Percentiles rank a stretch among this genome's conserved stretches.
Conservation (phyloP, 2,329 filamentous ascomycete species). For the Pseudocercospora eumusae region DNA sequence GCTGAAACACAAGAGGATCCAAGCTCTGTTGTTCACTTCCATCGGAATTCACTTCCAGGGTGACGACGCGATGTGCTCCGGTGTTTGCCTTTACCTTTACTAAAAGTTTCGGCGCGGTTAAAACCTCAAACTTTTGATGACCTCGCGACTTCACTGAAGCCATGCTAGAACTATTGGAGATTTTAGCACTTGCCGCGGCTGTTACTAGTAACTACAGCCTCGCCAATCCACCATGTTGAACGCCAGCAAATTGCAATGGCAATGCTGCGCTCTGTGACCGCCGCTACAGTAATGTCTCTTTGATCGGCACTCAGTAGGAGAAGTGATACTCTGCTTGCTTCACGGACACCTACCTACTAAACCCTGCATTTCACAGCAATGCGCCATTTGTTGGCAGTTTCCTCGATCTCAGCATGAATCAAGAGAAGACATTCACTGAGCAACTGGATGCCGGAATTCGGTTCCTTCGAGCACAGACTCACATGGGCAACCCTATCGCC, state of each 20-base stretch:
- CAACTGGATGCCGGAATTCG: slow-evolving; percentile 65
- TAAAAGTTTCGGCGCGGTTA: background rate
- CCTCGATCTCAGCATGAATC: slow-evolving; percentile 48
- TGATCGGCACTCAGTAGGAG: slow-evolving; percentile 57
- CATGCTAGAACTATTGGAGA: background rate
- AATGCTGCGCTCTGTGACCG: slow-evolving; percentile 57
- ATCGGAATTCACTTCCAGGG: background rate
- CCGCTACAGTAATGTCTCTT: slow-evolving; percentile 63
- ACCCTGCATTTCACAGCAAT: slow-evolving; percentile 44
- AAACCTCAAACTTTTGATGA: too few relatives aligned
- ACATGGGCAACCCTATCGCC: slow-evolving; percentile 47
- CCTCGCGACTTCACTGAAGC: background rate
- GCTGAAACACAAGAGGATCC: background rate
- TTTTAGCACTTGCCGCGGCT: background rate
- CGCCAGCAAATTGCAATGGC: slow-evolving; percentile 56
- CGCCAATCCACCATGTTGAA: background rate
- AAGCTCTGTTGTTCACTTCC: background rate
- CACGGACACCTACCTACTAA: slow-evolving; percentile 56
- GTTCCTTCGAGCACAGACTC: slow-evolving; percentile 65
- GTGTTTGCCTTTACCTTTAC: background rate
- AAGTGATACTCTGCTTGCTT: slow-evolving; percentile 49
- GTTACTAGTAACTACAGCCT: slow-evolving; percentile 1
- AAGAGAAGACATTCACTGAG: slow-evolving; percentile 58
- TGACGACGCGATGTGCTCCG: background rate
- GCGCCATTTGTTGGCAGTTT: slow-evolving; percentile 63